These are phyloP conservation scores for Neurospora sp. DNA, from an alignment of 495 filamentous ascomycete species.

Conservation along the genomic window DNA sequence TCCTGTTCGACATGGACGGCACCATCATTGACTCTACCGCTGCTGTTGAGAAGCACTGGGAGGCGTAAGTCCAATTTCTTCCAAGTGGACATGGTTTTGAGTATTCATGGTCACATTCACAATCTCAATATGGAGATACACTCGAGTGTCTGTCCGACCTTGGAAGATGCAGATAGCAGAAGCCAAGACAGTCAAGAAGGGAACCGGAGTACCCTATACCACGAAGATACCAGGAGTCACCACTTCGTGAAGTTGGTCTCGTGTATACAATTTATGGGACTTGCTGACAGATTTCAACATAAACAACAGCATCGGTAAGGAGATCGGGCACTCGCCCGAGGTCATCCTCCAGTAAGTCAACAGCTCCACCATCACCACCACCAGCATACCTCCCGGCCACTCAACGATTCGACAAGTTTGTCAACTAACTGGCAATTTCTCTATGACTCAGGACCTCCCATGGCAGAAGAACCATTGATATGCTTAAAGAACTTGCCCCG, in stretches of 20 bases:
- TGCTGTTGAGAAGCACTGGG: conserved; percentile 90
- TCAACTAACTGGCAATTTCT: not conserved
- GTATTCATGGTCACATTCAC: not conserved
- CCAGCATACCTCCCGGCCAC: not conserved
- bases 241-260: not conserved
- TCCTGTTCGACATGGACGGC: conserved; percentile 90
- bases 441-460: conserved; percentile 54
- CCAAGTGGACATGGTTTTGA: too few species aligned
- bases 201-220: not conserved
- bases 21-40: conserved; percentile 71
- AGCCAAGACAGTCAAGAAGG: not conserved
- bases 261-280: not conserved
- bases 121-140: not conserved
- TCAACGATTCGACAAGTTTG: not conserved
- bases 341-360: conserved; percentile 54
- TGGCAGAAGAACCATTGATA: conserved; percentile 76
- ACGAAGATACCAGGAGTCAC: not conserved
- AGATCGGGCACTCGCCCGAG: conserved; percentile 71
- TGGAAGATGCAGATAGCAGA: not conserved
- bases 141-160: not conserved
- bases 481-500: conserved; percentile 61
- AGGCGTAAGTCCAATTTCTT: conserved; percentile 43
- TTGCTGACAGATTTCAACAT: not conserved
- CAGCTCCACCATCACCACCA: not conserved
- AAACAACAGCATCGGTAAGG: conserved; percentile 57